Evolutionary conservation across 2,329 filamentous ascomycete species (phyloP).

Genomic region (Sporothrix phasma): DNA sequence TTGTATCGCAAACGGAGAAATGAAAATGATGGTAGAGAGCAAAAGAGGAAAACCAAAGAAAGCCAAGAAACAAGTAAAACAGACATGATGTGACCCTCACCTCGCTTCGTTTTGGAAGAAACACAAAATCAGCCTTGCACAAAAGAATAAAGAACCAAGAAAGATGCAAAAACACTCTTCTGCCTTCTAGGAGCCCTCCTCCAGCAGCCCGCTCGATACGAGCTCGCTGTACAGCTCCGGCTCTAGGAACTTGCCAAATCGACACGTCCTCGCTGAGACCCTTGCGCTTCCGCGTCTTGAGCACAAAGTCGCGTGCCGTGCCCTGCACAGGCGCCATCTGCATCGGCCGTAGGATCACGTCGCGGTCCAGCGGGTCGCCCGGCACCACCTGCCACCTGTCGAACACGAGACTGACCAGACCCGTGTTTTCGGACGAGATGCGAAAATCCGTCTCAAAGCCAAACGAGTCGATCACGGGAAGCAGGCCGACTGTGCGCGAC

Average conservation of each 20-base stretch:
- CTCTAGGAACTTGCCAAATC: slow-evolving; percentile 91
- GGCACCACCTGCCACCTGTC: slow-evolving; percentile 95
- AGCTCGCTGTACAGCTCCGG: slow-evolving; percentile 83
- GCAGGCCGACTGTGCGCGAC: slow-evolving; percentile 80
- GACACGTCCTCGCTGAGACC: slow-evolving; percentile 91
- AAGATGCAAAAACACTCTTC: neutral
- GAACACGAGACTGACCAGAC: slow-evolving; percentile 84
- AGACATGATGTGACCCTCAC: slow-evolving; percentile 1
- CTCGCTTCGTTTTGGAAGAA: neutral
- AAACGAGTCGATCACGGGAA: slow-evolving; percentile 95
- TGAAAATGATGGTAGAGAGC: neutral
- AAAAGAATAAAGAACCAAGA: neutral
- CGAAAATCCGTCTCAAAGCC: slow-evolving; percentile 96
- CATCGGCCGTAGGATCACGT: slow-evolving; percentile 69
- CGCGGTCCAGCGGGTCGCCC: slow-evolving; percentile 85
- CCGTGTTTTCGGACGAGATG: slow-evolving; percentile 90
- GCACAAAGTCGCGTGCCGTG: slow-evolving; percentile 87
- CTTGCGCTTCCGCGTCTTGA: slow-evolving; percentile 91
- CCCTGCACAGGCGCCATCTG: slow-evolving; percentile 83
- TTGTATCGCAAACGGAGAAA: neutral
- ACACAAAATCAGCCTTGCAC: neutral
- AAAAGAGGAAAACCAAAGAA: neutral
- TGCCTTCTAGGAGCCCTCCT: slow-evolving; percentile 31
- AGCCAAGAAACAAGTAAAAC: neutral
- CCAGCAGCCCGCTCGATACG: slow-evolving; percentile 80